Conservation (phyloP, 257 asterid genomes). For the Phtheirospermum japonicum region DNA sequence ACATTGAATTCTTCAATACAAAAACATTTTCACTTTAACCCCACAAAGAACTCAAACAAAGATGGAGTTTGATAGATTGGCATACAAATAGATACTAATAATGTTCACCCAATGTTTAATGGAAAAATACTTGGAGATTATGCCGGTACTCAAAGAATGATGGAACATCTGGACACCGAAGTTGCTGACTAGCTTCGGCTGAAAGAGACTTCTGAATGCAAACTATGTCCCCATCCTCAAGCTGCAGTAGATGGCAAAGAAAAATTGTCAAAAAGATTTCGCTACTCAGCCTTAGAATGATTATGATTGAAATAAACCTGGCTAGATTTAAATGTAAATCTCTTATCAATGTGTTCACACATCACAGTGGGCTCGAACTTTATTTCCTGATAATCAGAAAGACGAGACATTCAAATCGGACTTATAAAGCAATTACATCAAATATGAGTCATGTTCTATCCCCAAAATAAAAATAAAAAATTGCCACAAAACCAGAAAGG, state of each 20-base stretch:
- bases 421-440: slow-evolving; percentile 1
- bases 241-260: slow-evolving; percentile 35
- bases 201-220: slow-evolving; percentile 49
- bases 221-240: slow-evolving; percentile 55
- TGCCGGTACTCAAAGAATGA: slow-evolving; percentile 51
- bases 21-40: slow-evolving; percentile 14
- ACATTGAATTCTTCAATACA: slow-evolving; percentile 1
- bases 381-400: slow-evolving; percentile 46
- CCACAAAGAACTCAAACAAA: slow-evolving; percentile 5
- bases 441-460: slow-evolving; percentile 2
- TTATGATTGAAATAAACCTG: slow-evolving; percentile 37
- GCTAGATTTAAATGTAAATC: slow-evolving; percentile 35
- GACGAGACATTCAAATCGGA: slow-evolving; percentile 8
- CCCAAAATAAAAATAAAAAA: too few species aligned
- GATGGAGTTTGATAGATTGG: slow-evolving; percentile 16
- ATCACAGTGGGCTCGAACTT: slow-evolving; percentile 44
- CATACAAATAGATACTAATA: slow-evolving; percentile 12
- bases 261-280: slow-evolving; percentile 14
- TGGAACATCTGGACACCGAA: slow-evolving; percentile 44
- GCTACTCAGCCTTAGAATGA: slow-evolving; percentile 10
- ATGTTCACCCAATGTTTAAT: slow-evolving; percentile 15
- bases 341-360: slow-evolving; percentile 49
- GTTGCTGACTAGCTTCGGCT: slow-evolving; percentile 30
- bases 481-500: too few species aligned
- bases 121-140: slow-evolving; percentile 45